Base-by-base conservation (phyloP, 257 asterid genomes). In the Marsdenia floribunda region DNA sequence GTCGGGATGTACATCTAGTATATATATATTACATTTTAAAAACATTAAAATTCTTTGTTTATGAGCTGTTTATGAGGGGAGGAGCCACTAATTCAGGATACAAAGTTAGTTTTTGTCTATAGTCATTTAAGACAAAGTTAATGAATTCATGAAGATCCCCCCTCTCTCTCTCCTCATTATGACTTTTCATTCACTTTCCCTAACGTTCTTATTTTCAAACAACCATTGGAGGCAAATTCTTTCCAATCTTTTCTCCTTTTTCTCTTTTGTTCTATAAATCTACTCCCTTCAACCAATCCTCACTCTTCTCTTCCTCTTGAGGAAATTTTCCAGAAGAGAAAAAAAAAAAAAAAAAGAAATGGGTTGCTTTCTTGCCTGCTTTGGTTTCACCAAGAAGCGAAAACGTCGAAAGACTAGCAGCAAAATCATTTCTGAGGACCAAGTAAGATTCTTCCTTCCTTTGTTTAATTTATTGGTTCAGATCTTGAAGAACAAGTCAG, bases 291-390 rank as follows among this genome's bases (percentile, higher is more conserved):
- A 44, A 29, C 24, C 59, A 76, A 35, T 3, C 66, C 58, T 8
- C 33, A 72, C 46, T 76, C 77, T 55, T 77, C 49, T 44, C 72
- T 55, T 80, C 64, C 70, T 53, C 59, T n/a, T 71, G 35, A 9
- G 73, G 19, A 78, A 59, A 60, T n/a, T 70, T 29, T 44, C 12
- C 75, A 46, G n/a, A 72, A 74, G 73, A 72, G 70, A 70, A 77
- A 79, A 44, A 10, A 68, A 70, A 76, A 77, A 70, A 70, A 77
- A 79, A 44, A 10, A 68, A 70, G 74, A 77, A 69, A 91, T 91
- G 97, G 90, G 89, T 46, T 89, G 96, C 72, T 91, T 91, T 82
- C 90, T 91, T 82, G 88, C 87, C 15, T 91, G 96, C 79, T 88
- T 89, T 71, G 96, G 93, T 18, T 63, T 84, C 75, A 76, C 74